Conservation (phyloP, 768 basidiomycete genomes). For the Pulveroboletus frians region DNA sequence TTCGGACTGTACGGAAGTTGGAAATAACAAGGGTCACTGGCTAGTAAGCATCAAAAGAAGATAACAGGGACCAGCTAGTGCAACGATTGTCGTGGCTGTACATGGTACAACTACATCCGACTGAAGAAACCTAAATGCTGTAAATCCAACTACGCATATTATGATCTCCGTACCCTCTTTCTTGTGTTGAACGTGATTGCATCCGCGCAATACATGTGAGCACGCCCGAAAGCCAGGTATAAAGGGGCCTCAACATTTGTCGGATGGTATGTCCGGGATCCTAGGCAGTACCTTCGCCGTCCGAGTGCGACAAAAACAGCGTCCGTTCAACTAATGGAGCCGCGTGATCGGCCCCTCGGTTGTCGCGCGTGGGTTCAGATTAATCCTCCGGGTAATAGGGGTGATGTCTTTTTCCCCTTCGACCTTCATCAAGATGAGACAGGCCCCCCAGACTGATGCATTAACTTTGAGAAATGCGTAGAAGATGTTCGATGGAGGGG, state of each 20-base stretch:
- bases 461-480: conserved; percentile 58
- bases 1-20: conserved; percentile 30
- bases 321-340: conserved; percentile 6
- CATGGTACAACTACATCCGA: background rate
- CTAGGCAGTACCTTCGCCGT: background rate
- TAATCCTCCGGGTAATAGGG: conserved; percentile 14
- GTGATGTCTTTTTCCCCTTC: conserved; percentile 21
- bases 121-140: background rate
- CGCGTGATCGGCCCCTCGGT: background rate
- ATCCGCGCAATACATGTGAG: conserved; percentile 55
- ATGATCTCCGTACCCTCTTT: conserved; percentile 17
- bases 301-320: conserved; percentile 10
- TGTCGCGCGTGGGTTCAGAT: background rate
- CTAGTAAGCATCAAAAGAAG: conserved; percentile 24
- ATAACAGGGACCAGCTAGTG: background rate
- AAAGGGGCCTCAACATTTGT: conserved; percentile 47
- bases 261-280: conserved; percentile 22
- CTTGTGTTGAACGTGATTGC: conserved; percentile 44
- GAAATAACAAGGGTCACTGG: conserved; percentile 30
- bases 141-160: background rate
- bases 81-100: background rate
- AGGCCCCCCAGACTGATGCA: conserved; percentile 46
- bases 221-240: conserved; percentile 37
- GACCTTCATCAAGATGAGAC: conserved; percentile 42
- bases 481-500: conserved; percentile 46